Base-by-base conservation (phyloP, 169 alveolate genomes). In the Babesia bovis region DNA sequence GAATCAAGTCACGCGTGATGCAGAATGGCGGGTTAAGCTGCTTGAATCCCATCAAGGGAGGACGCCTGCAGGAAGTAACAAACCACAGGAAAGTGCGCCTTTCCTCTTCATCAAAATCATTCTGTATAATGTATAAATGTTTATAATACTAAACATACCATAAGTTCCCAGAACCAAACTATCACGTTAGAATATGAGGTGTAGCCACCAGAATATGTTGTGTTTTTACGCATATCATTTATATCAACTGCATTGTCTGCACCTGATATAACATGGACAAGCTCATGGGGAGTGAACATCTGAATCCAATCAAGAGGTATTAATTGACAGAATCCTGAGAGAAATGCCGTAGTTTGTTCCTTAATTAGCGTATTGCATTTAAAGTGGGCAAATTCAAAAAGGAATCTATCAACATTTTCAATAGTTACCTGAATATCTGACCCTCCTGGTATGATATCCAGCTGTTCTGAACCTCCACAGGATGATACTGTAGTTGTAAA, bases 1-100 rank as follows among this genome's bases (percentile, higher is more conserved):
- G 47, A 44, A 94, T 96, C 17, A 91, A 85, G 13, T 94, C 96
- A 13, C 94, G 82, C 44, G 92, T 95, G 19, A 97, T 94, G 40
- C 97, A 92, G 85, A 97, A 96, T 25, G 92, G 85, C 0, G 99
- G 99, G 53, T 95, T 82, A 19, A 96, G 82, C 58, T 90, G 91
- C 65, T 85, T 88, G 76, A 95, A 97, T 5, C 98, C 98, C 68
- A 96, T 70, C 12, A 96, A 89, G 0, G 99, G 99, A 36, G 97
- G 96, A 51, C 99, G 92, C 44, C 97, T 92, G 66, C 98, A 96
- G 4, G 97, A 93, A 1, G 99, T 96, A 10, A 96, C 98, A 73
- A 97, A 97, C 90, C 93, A 91, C 35, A 97, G 86, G 72, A 97
- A 92, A 42, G 87, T 86, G 26, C 95, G 82, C 79, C 95, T 86